Evolutionary conservation across 805 yeast species (phyloP).

Genomic region (Wickerhamiella occidentalis): DNA sequence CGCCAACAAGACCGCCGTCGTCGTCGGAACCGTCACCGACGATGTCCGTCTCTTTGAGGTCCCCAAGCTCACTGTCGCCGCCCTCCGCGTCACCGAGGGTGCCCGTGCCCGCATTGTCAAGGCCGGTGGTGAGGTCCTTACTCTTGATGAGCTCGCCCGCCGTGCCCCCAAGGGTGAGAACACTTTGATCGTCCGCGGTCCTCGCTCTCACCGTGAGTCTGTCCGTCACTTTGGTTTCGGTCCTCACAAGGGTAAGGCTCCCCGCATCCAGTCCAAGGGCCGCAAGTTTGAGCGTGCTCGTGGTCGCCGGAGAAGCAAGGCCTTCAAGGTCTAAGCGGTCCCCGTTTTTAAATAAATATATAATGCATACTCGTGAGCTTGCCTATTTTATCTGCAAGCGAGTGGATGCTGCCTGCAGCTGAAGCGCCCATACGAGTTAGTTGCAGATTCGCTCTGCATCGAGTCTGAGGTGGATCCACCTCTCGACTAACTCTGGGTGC

Average conservation of each 20-base stretch:
- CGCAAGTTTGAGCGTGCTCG: slow-evolving; percentile 99
- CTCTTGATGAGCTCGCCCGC: slow-evolving; percentile 97
- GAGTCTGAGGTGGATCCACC: not conserved
- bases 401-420: not conserved
- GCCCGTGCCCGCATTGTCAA: slow-evolving; percentile 95
- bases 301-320: slow-evolving; percentile 99
- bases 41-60: slow-evolving; percentile 86
- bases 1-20: slow-evolving; percentile 84
- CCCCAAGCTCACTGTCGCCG: slow-evolving; percentile 98
- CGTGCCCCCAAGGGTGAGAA: slow-evolving; percentile 99
- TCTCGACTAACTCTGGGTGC: too few species aligned
- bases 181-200: slow-evolving; percentile 97
- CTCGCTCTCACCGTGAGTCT: slow-evolving; percentile 98
- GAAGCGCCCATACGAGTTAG: slow-evolving; percentile 1
- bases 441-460: not conserved
- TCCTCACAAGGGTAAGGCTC: slow-evolving; percentile 99
- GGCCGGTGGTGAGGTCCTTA: slow-evolving; percentile 99
- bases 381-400: not conserved
- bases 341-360: slow-evolving; percentile 2
- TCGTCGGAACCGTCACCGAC: slow-evolving; percentile 98
- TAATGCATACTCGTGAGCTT: slow-evolving; percentile 6
- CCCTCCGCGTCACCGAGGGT: slow-evolving; percentile 97
- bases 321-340: slow-evolving; percentile 92
- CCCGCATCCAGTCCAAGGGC: slow-evolving; percentile 93
- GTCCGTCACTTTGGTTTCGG: slow-evolving; percentile 99